These are phyloP conservation scores for Paecilomyces dactylethromorphus DNA, from an alignment of 2,329 filamentous ascomycete genomes.

Conservation along the genomic window DNA sequence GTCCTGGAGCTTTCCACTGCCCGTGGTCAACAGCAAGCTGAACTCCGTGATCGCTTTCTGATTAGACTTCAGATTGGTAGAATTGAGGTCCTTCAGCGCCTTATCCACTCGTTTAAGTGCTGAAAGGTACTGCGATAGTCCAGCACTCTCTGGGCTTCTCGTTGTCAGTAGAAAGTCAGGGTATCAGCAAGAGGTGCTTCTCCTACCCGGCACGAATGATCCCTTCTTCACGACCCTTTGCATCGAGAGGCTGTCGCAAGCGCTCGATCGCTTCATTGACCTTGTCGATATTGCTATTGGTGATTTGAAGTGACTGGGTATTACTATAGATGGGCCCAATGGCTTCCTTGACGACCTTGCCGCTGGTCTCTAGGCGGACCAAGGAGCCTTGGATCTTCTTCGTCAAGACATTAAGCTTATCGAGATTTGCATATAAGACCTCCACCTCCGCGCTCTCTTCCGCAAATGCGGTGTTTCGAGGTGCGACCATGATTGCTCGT, in stretches of 20 bases:
- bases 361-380: slow-evolving; percentile 74
- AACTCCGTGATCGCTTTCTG: slow-evolving; percentile 82
- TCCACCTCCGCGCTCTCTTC: slow-evolving; percentile 64
- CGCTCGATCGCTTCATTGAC: slow-evolving; percentile 82
- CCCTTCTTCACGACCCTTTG: slow-evolving; percentile 83
- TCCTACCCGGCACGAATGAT: slow-evolving; percentile 73
- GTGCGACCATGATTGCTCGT: slow-evolving; percentile 43
- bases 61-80: slow-evolving; percentile 87
- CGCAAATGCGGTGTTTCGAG: slow-evolving; percentile 52
- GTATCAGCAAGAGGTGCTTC: not conserved
- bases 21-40: slow-evolving; percentile 67
- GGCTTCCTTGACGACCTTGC: slow-evolving; percentile 84
- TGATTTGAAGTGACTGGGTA: slow-evolving; percentile 80
- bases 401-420: slow-evolving; percentile 87
- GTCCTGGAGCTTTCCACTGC: slow-evolving; percentile 75
- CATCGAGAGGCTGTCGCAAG: slow-evolving; percentile 83
- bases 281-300: slow-evolving; percentile 81
- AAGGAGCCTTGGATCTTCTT: slow-evolving; percentile 93
- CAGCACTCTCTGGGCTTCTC: slow-evolving; percentile 66
- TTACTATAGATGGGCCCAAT: slow-evolving; percentile 90
- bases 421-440: slow-evolving; percentile 63
- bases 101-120: slow-evolving; percentile 85
- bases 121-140: slow-evolving; percentile 75
- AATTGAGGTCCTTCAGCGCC: slow-evolving; percentile 75
- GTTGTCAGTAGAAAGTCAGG: slow-evolving; percentile 10